Evolutionary conservation across 805 yeast genomes (phyloP).

Genomic region (Yarrowia deformans): DNA sequence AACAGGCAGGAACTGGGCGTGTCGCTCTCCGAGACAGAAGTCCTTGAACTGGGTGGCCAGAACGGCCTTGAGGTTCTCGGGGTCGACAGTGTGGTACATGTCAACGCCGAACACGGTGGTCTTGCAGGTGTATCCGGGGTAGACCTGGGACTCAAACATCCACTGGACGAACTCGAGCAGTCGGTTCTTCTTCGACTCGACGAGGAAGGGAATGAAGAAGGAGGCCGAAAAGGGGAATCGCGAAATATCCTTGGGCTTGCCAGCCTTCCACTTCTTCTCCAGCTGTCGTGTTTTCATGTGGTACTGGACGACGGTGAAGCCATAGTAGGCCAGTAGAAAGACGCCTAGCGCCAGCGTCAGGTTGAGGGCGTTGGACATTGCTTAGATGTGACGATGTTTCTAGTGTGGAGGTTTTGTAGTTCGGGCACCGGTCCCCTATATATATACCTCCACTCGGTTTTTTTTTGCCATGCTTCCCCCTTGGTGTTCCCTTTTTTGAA

Average conservation of each 20-base stretch:
- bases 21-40: slow-evolving; percentile 48
- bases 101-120: slow-evolving; percentile 36
- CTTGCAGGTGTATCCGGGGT: slow-evolving; percentile 36
- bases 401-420: too few species aligned
- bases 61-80: slow-evolving; percentile 50
- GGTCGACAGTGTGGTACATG: slow-evolving; percentile 47
- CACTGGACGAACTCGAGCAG: slow-evolving; percentile 34
- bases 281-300: slow-evolving; percentile 1
- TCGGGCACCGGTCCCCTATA: slow-evolving; percentile 1
- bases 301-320: slow-evolving; percentile 18
- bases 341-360: slow-evolving; percentile 38
- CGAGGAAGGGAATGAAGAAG: slow-evolving; percentile 36
- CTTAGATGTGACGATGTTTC: not conserved
- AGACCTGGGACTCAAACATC: slow-evolving; percentile 30
- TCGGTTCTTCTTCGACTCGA: slow-evolving; percentile 36
- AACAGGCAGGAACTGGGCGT: slow-evolving; percentile 46
- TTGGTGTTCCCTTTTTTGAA: not conserved
- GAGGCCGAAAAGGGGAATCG: slow-evolving; percentile 38
- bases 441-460: slow-evolving; percentile 5
- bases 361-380: slow-evolving; percentile 35
- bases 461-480: not conserved
- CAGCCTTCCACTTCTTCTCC: slow-evolving; percentile 37
- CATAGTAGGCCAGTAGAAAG: slow-evolving; percentile 22
- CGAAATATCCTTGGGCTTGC: slow-evolving; percentile 34
- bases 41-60: slow-evolving; percentile 49